Evolutionary conservation across 2,329 filamentous ascomycete genomes (phyloP).

Genomic region (Ceratocystis lukuohia): DNA sequence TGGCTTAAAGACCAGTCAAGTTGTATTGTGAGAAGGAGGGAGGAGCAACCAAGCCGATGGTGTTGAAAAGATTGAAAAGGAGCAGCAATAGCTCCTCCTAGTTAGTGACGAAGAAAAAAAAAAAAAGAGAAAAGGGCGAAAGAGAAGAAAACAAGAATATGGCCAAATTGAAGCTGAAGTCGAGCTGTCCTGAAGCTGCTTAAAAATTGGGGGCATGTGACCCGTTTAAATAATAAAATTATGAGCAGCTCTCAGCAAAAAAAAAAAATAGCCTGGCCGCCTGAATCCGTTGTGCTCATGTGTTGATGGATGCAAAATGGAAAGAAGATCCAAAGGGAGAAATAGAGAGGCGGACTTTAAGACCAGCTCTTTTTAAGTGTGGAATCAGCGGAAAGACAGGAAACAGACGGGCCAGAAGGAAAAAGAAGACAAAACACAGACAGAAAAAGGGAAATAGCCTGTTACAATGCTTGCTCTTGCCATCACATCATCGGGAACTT

Average conservation of each 20-base stretch:
- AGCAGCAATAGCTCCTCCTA: background rate
- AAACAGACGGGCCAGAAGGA: background rate
- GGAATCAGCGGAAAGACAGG: too few relatives aligned
- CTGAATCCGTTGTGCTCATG: background rate
- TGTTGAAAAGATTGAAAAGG: background rate
- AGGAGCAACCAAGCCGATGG: background rate
- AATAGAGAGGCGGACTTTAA: background rate
- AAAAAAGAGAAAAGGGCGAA: background rate
- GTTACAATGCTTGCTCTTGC: background rate
- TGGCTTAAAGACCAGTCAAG: constrained; percentile 5
- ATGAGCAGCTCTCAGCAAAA: background rate
- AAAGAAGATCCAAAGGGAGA: background rate
- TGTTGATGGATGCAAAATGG: background rate
- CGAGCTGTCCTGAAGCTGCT: background rate
- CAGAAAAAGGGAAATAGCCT: background rate
- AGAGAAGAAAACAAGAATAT: too few relatives aligned
- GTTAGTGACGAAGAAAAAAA: background rate
- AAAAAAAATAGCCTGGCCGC: background rate
- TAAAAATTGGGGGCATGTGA: background rate
- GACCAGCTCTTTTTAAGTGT: background rate
- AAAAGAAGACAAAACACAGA: background rate
- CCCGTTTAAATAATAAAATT: background rate
- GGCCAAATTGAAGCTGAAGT: background rate
- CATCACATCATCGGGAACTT: background rate
- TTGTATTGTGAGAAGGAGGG: background rate